Evolutionary conservation across 495 filamentous ascomycete genomes (phyloP).

Genomic region (Copromyces sp.): DNA sequence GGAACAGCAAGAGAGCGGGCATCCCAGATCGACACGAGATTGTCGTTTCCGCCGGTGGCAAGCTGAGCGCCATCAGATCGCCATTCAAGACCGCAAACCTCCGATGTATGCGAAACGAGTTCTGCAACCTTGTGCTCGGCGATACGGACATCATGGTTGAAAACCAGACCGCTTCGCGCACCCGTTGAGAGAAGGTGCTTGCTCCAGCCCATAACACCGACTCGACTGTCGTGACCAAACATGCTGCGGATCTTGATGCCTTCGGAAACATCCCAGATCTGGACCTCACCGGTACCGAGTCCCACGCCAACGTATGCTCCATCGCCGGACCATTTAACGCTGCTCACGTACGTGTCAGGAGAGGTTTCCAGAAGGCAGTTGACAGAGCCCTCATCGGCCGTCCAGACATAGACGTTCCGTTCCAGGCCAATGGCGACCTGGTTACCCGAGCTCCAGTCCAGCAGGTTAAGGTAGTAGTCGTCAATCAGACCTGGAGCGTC

Average conservation of each 20-base stretch:
- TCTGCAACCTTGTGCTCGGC: constrained; percentile 97
- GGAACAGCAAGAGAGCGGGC: constrained; percentile 82
- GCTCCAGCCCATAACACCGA: constrained; percentile 97
- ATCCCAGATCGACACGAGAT: constrained; percentile 98
- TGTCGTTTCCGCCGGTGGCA: constrained; percentile 95
- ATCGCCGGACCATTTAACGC: constrained; percentile 96
- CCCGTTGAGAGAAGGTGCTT: constrained; percentile 95
- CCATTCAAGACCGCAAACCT: constrained; percentile 98
- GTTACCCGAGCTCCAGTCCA: constrained; percentile 96
- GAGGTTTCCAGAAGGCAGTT: constrained; percentile 75
- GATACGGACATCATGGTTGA: constrained; percentile 97
- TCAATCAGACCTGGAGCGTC: constrained; percentile 93
- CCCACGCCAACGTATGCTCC: constrained; percentile 95
- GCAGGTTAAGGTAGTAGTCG: constrained; percentile 97
- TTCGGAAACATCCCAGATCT: constrained; percentile 99
- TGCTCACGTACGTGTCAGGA: constrained; percentile 90
- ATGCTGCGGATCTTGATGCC: constrained; percentile 92
- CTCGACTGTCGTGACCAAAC: constrained; percentile 92
- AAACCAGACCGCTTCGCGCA: constrained; percentile 88
- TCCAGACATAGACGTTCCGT: constrained; percentile 97
- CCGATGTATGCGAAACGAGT: constrained; percentile 90
- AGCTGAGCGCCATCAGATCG: constrained; percentile 91
- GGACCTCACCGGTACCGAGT: constrained; percentile 88
- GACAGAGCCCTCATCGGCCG: constrained; percentile 86
- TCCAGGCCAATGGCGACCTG: constrained; percentile 97